phyloP scores from a whole-genome alignment of 2,329 filamentous ascomycete species.

The Samsoniella hepiali region DNA sequence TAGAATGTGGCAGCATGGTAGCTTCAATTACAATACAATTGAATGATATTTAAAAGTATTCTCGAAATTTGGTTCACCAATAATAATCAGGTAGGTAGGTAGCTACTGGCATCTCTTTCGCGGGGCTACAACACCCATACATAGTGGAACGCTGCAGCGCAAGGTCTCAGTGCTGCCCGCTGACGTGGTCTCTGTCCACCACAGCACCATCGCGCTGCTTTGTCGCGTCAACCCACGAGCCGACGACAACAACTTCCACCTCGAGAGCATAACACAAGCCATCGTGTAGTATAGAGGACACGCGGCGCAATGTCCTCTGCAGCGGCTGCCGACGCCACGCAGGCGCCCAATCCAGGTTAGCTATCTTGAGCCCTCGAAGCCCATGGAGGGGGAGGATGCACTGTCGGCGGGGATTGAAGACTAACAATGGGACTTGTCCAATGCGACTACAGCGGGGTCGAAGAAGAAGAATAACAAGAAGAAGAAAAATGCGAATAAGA shows the following conservation, averaged over 20 bases:
- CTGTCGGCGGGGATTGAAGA: not conserved
- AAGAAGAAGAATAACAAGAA: constrained; percentile 60
- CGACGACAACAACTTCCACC: constrained; percentile 24
- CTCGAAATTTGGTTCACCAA: not conserved
- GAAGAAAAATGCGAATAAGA: constrained; percentile 54
- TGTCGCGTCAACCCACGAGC: constrained; percentile 15
- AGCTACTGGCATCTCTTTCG: not conserved
- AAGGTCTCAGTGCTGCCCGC: not conserved
- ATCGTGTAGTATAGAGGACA: constrained; percentile 4
- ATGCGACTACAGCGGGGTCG: constrained; percentile 31
- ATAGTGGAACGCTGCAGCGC: not conserved
- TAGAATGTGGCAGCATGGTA: not conserved
- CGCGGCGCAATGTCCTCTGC: constrained; percentile 38
- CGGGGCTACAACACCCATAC: constrained; percentile 6
- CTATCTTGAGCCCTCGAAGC: constrained; percentile 9
- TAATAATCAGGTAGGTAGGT: not conserved
- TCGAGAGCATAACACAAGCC: constrained; percentile 21
- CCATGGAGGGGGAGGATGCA: not conserved
- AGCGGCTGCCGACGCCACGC: constrained; percentile 33
- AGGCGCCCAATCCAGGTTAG: constrained; percentile 37
- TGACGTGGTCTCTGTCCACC: constrained; percentile 16
- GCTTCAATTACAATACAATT: not conserved
- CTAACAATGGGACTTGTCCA: constrained; percentile 23
- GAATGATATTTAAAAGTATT: not conserved
- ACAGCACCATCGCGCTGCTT: constrained; percentile 8